Conservation (phyloP, 441 rosid species). For the Erysimum pusillum region DNA sequence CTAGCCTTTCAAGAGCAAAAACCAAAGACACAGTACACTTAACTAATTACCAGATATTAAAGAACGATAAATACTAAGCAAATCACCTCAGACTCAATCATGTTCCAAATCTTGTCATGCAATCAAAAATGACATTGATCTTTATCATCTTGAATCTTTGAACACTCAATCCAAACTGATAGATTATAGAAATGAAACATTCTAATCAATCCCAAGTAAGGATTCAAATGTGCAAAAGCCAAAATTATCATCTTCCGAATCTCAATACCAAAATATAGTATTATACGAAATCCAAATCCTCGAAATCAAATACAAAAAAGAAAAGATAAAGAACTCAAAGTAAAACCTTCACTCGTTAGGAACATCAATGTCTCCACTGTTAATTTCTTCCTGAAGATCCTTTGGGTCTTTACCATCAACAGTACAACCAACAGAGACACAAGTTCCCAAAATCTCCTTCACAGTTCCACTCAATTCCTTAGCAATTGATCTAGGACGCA, state of each 20-base stretch:
- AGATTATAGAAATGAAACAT: conserved; percentile 25
- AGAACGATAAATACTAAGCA: neutral
- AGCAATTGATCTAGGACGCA: conserved; percentile 66
- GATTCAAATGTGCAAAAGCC: conserved; percentile 33
- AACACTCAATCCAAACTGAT: neutral
- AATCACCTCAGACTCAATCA: neutral
- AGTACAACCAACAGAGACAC: conserved; percentile 76
- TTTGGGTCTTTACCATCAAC: conserved; percentile 72
- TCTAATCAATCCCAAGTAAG: conserved; percentile 9
- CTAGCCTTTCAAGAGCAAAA: neutral
- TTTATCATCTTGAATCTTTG: neutral
- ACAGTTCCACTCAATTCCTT: conserved; percentile 65
- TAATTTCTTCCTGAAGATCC: conserved; percentile 66
- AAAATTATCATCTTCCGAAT: neutral
- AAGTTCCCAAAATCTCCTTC: conserved; percentile 72
- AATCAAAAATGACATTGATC: neutral
- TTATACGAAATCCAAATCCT: conserved; percentile 26
- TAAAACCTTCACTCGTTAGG: conserved; percentile 45
- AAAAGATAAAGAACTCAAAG: conserved; percentile 9
- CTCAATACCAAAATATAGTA: conserved; percentile 23
- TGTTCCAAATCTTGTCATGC: neutral
- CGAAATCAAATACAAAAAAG: conserved; percentile 8
- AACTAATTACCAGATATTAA: neutral
- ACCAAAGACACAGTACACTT: too few species aligned
- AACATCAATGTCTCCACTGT: conserved; percentile 57